Evolutionary conservation across 2,329 filamentous ascomycete species (phyloP), one percentile per base, ranked within the genome.

Genomic region (Aphanocladium album): DNA sequence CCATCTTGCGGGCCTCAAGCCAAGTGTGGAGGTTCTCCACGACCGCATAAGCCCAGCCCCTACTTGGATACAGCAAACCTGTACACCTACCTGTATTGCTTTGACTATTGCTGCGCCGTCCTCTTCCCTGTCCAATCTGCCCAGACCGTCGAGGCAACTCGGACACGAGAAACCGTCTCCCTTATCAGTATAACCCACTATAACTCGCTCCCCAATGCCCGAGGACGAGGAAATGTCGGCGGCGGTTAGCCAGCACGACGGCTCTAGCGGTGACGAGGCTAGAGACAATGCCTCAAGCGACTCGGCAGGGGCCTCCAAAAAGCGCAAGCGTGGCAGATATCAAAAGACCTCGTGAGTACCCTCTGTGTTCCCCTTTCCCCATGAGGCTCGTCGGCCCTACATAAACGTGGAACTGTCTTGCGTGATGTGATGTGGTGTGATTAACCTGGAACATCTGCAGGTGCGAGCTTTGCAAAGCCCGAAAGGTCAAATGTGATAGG

Each of bases 401-500:
- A 45, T 43, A n/a, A n/a, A 39, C 3, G n/a, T 21, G 6, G 14
- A 21, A 30, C 30, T 30, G 30, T 30, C 4, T n/a, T 30, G 3
- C 16, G 27, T 35, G 30, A 6, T 54, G 37, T 47, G 16, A 25
- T 54, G 37, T 50, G 37, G 39, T 57, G 19, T 30, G n/a, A 57
- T 47, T 57, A 59, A 62, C 55, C 27, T 12, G 17, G 17, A 16
- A 19, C 12, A 49, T 49, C 27, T 35, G 43, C 63, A 77, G 76
- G 62, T 78, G 76, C 65, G 76, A 78, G 66, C 69, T 77, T 51
- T 78, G 76, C 71, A 78, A 78, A 67, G 74, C 75, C 27, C 72
- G 76, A 50, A 78, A 78, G 66, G 76, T 78, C 27, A 78, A 78
- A 64, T 78, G 76, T 67, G 81, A 85, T 67, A 79, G 82, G 60